Base-by-base conservation (phyloP, 2,329 filamentous ascomycete species). In the Lachnum nothofagi region DNA sequence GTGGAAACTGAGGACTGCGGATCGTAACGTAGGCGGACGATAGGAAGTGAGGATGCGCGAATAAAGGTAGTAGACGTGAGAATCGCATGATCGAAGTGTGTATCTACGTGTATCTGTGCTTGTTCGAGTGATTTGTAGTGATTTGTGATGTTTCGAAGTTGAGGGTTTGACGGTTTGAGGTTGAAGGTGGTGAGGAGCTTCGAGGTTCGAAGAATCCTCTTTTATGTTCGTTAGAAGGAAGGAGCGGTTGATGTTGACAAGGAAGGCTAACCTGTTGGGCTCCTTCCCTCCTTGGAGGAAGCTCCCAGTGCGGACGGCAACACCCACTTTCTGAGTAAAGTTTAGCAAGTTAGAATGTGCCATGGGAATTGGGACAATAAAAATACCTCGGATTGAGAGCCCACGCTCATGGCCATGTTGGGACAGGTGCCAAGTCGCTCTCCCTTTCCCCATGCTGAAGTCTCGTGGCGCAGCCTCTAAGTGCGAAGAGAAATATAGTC, bases 11-110 rank as follows among this genome's bases (percentile, higher is more conserved):
- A 27, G 25, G 25, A 27, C 25, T 27, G 35, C 20, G 17, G 24
- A 23, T 6, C 14, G 35, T 12, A 19, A 40, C 25, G 33, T 43
- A n/a, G 34, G 29, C 5, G 42, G 35, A 29, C 38, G 10, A 14
- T 40, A 42, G 22, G 45, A 51, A 49, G 38, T 6, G 25, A 34
- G 46, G 27, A 49, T 44, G 17, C 29, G 40, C 49, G 31, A n/a
- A 27, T 27, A 38, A 46, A 27, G 5, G 38, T 50, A 49, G 42
- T 25, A 45, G 27, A 22, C 16, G 45, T 42, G 44, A n/a, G 12
- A 40, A 40, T 9, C 37, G 37, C 37, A 40, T 40, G 37, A 5
- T 25, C 3, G 12, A 39, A 23, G 37, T 25, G 5, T 25, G 37
- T 40, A 25, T 16, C n/a, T n/a, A 40, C 6, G 25, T 27, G 25